A percentile compares a stretch with the other conserved stretches of the same genome.
These are phyloP conservation scores for Nidularia pulvinata DNA, from an alignment of 768 basidiomycete species.

Conservation along the genomic window DNA sequence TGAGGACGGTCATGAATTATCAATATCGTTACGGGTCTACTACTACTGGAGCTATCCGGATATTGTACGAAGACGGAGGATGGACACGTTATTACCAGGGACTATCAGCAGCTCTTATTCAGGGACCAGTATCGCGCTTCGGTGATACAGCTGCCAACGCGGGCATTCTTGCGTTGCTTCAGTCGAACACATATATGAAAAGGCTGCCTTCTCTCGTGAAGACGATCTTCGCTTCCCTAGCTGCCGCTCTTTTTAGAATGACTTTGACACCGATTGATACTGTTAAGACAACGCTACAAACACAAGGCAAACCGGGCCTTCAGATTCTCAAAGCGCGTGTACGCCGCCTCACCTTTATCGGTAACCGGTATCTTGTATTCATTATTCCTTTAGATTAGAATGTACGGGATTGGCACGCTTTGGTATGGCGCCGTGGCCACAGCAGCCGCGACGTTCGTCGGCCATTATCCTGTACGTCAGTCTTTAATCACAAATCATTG, in stretches of 20 bases:
- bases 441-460: constrained; percentile 92
- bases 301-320: constrained; percentile 76
- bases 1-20: constrained; percentile 99
- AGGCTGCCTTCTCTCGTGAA: constrained; percentile 64
- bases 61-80: constrained; percentile 79
- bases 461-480: constrained; percentile 72
- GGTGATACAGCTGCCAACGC: constrained; percentile 96
- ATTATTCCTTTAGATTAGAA: constrained; percentile 48
- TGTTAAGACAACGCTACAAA: constrained; percentile 94
- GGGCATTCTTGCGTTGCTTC: constrained; percentile 84
- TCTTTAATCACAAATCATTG: not conserved
- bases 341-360: constrained; percentile 9
- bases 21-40: constrained; percentile 90
- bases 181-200: constrained; percentile 73
- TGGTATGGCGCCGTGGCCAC: constrained; percentile 95
- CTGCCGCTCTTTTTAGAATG: constrained; percentile 88
- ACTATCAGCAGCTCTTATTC: constrained; percentile 80
- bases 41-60: constrained; percentile 60
- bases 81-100: constrained; percentile 89
- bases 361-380: not conserved
- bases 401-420: constrained; percentile 73
- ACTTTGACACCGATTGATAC: constrained; percentile 93
- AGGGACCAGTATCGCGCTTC: constrained; percentile 84
- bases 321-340: constrained; percentile 68
- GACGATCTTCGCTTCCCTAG: constrained; percentile 76